A percentile compares a stretch with the other conserved stretches of the same genome.
phyloP scores from a whole-genome alignment of 148 eudicot species.

The Fallopia convolvulus region DNA sequence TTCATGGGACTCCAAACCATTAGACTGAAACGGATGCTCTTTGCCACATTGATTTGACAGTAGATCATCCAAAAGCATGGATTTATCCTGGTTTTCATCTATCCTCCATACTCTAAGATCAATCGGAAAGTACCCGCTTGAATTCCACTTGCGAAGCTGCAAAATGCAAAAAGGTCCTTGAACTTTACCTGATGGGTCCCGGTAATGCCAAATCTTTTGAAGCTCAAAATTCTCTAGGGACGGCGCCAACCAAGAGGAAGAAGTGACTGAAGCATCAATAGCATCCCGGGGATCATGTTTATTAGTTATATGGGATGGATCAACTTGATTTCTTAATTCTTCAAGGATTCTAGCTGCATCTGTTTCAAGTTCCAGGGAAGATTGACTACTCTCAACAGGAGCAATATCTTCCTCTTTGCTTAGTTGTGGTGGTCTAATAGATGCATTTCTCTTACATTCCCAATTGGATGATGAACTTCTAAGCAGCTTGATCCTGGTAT shows the following conservation, averaged over 20 bases:
- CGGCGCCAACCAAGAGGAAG: conserved; percentile 30
- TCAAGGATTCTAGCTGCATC: conserved; percentile 18
- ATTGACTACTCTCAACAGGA: conserved; percentile 14
- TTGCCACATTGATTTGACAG: conserved; percentile 26
- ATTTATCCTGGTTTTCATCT: conserved; percentile 40
- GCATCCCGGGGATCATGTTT: conserved; percentile 31
- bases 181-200: conserved; percentile 67
- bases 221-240: conserved; percentile 32
- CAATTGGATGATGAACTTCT: conserved; percentile 19
- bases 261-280: conserved; percentile 32
- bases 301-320: conserved; percentile 21
- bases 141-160: conserved; percentile 76
- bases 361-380: conserved; percentile 15
- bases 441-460: conserved; percentile 25
- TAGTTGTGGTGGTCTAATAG: conserved; percentile 22
- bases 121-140: conserved; percentile 59
- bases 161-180: conserved; percentile 87
- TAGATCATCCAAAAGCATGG: conserved; percentile 58
- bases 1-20: conserved; percentile 27
- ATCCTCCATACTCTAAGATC: conserved; percentile 79
- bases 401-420: conserved; percentile 37
- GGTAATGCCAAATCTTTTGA: conserved; percentile 75
- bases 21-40: conserved; percentile 6
- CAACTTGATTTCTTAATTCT: conserved; percentile 34
- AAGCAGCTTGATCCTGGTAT: conserved; percentile 17